Base-by-base conservation (phyloP, 2,329 filamentous ascomycete genomes). In the Apiospora sp. region DNA sequence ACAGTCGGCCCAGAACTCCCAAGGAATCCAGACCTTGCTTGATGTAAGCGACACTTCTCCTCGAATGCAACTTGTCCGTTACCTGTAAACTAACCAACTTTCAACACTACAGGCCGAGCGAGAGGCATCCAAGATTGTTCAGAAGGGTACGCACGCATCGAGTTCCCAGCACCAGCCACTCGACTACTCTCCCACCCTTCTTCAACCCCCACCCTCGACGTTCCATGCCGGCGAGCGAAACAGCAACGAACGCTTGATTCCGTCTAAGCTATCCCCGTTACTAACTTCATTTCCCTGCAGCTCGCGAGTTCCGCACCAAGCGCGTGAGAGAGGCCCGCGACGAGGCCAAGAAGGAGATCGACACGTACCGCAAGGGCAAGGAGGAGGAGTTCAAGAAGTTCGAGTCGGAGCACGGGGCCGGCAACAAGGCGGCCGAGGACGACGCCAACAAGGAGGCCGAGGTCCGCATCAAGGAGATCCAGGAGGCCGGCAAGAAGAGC, bases 121-220 rank as follows among this genome's bases (percentile, higher is more conserved):
- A 85, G 96, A 98, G 85, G 96, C 96, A 74, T 96, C 98, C 86
- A 98, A 98, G 90, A 99, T 99, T 83, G 95, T 99, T 73, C 96
- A 98, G 85, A 95, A 96, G 90, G 94, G 96, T 97, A 84, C 74
- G 86, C n/a, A 24, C 34, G 24, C 19, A 49, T 67, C 8, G 27
- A 43, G 19, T n/a, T 19, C 37, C 67, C 48, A 43, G 41, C 37
- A 16, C 48, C 37, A 54, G 30, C 37, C 58, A 34, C 19, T 12
- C 58, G 58, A 27, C 48, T 22, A 27, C 48, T 22, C 67, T 48
- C 37, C 30, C 19, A 70, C 41, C 30, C 10, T 41, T 43, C 22
- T 58, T 58, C 44, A 67, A 48, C 69, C 43, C 43, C 30, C 46
- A 68, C 68, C n/a, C 37, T 72, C 69, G 77, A 75, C 76, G 67